These are phyloP conservation scores for Kuraishia molischiana DNA, from an alignment of 805 yeast genomes.

Conservation along the genomic window DNA sequence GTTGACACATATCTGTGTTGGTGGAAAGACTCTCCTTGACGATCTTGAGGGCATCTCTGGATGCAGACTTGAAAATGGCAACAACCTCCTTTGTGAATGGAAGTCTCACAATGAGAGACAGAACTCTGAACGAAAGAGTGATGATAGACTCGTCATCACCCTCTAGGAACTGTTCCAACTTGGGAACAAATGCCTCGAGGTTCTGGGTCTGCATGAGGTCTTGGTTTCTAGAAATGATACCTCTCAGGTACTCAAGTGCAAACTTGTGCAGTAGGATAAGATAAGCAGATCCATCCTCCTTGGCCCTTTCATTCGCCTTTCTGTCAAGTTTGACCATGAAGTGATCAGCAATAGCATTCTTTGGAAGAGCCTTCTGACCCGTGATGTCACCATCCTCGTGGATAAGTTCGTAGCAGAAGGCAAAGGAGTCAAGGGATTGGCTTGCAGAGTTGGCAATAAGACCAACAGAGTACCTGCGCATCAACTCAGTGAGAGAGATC, in stretches of 20 bases:
- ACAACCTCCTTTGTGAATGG: slow-evolving; percentile 50
- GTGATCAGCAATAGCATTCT: slow-evolving; percentile 34
- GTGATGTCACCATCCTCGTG: slow-evolving; percentile 33
- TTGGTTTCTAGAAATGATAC: slow-evolving; percentile 57
- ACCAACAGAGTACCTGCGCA: slow-evolving; percentile 74
- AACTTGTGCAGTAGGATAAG: slow-evolving; percentile 61
- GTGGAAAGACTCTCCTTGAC: slow-evolving; percentile 73
- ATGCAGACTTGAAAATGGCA: slow-evolving; percentile 43
- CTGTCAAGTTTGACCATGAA: slow-evolving; percentile 68
- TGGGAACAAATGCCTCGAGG: slow-evolving; percentile 66
- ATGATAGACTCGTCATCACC: slow-evolving; percentile 75
- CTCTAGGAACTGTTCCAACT: slow-evolving; percentile 46
- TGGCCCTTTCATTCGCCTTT: slow-evolving; percentile 37
- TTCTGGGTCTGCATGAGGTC: slow-evolving; percentile 48
- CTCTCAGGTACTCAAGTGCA: slow-evolving; percentile 64
- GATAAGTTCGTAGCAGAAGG: slow-evolving; percentile 67
- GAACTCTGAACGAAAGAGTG: slow-evolving; percentile 52
- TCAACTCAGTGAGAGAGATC: slow-evolving; percentile 66
- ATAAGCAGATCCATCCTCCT: slow-evolving; percentile 46
- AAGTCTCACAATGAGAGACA: slow-evolving; percentile 49
- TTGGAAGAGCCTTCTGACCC: slow-evolving; percentile 18
- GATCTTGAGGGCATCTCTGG: slow-evolving; percentile 50
- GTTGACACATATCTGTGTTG: slow-evolving; percentile 70
- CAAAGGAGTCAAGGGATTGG: slow-evolving; percentile 45
- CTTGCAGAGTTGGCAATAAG: slow-evolving; percentile 59